phyloP scores from a whole-genome alignment of 495 filamentous ascomycete species.

The Cryomyces minteri region DNA sequence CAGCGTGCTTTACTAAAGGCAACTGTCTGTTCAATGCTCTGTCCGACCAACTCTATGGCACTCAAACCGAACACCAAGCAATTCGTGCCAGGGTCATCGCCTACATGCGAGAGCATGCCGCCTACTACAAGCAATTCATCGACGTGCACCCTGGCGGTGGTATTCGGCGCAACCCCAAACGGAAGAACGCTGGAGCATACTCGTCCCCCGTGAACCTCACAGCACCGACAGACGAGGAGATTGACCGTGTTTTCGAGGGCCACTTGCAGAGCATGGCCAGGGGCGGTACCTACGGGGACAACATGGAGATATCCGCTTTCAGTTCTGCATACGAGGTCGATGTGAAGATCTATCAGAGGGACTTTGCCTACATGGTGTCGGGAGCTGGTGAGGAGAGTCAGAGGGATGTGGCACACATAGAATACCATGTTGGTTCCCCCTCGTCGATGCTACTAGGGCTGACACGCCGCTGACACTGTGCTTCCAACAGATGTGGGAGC shows the following conservation, averaged over 20 bases:
- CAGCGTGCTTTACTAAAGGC: constrained; percentile 23
- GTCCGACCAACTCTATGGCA: constrained; percentile 54
- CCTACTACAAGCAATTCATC: constrained; percentile 51
- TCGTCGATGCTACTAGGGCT: not conserved
- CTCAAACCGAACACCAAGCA: constrained; percentile 34
- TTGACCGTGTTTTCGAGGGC: constrained; percentile 41
- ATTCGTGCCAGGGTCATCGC: constrained; percentile 42
- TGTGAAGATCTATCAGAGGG: constrained; percentile 42
- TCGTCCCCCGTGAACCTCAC: constrained; percentile 16
- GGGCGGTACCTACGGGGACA: constrained; percentile 49
- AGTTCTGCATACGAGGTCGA: constrained; percentile 39
- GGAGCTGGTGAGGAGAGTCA: constrained; percentile 16
- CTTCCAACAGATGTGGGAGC: constrained; percentile 37
- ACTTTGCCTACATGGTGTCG: constrained; percentile 20
- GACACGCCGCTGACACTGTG: not conserved
- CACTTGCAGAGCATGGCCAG: constrained; percentile 42
- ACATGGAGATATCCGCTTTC: constrained; percentile 55
- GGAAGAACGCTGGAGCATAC: constrained; percentile 33
- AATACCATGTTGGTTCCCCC: constrained; percentile 43
- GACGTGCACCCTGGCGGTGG: constrained; percentile 36
- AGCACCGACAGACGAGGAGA: constrained; percentile 32
- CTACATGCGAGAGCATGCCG: constrained; percentile 40
- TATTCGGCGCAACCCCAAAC: constrained; percentile 42
- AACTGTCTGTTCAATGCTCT: constrained; percentile 67
- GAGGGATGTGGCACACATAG: constrained; percentile 38